Base-by-base conservation (phyloP, 2,329 filamentous ascomycete genomes). In the Neofusicoccum ribis region DNA sequence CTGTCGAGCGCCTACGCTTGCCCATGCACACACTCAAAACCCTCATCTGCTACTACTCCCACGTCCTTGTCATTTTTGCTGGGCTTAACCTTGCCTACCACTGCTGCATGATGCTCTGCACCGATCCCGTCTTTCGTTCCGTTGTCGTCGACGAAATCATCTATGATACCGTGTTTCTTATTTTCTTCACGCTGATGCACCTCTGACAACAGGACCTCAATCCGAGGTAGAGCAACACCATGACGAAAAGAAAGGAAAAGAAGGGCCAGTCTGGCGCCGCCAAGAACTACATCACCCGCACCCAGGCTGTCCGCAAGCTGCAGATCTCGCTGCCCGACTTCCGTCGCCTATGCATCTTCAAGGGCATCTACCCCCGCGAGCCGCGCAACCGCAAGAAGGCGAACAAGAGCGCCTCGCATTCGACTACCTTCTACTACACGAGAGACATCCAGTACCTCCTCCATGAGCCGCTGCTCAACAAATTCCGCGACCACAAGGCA, bases 371-470 rank as follows among this genome's bases (percentile, higher is more conserved):
- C 81, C 95, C 95, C 70, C 91, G 95, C 74, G 95, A 99, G 84
- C 95, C 95, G 69, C 88, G 95, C 76, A 97, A 91, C 83, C 94
- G 93, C 84, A 97, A 96, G 84, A 97, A 97, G 86, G 95, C 91
- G 47, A 92, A 91, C 76, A 97, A 96, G 80, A 92, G 91, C 67
- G 88, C 93, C 31, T 97, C 91, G 41, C 89, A 90, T 67, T 93
- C 91, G 64, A 98, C 94, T 34, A 99, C 95, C 68, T 99, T 98
- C 78, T 89, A 89, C 81, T 89, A 89, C 80, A 88, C 93, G 76
- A 97, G 96, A 83, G 95, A 99, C 78, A 97, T 99, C 71, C 94
- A 98, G 80, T 99, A 97, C 75, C 90, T 99, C 61, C 89, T 98
- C 66, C 95, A 99, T 80, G 95, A 99, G 81, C 96, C 95, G 36